Conservation (phyloP, 164 flowering plant species). For the Vitis labrusca region DNA sequence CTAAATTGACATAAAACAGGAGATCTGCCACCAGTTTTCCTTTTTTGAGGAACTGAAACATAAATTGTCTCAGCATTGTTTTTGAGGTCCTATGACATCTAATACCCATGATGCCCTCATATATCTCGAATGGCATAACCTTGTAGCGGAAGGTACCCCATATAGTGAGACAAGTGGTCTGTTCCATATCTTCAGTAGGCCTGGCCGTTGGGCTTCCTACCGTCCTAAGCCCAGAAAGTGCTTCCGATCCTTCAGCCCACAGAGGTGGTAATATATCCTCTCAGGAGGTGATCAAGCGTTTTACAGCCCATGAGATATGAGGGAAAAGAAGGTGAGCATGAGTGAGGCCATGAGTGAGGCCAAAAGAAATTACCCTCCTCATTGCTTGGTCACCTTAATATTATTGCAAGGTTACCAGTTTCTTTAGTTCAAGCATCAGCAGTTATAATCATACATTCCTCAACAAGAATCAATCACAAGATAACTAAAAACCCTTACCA, state of each 20-base stretch:
- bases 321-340: too few species aligned
- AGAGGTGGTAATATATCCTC: neutral
- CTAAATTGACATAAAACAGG: neutral
- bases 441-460: too few species aligned
- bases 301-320: neutral
- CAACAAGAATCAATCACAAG: too few species aligned
- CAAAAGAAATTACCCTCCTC: neutral
- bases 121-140: neutral
- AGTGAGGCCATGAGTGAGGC: neutral
- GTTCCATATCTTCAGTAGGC: too few species aligned
- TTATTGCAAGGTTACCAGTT: too few species aligned
- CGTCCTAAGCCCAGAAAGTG: too few species aligned
- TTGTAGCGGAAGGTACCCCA: too few species aligned
- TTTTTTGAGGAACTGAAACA: too few species aligned
- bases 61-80: neutral
- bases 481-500: slow-evolving; percentile 22
- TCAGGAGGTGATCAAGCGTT: neutral
- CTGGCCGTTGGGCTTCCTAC: too few species aligned
- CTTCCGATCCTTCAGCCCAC: neutral
- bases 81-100: neutral
- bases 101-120: neutral
- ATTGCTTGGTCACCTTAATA: too few species aligned
- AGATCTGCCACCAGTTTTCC: neutral
- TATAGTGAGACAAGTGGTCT: too few species aligned
- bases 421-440: too few species aligned